Evolutionary conservation across 2,329 filamentous ascomycete genomes (phyloP), one percentile per base, ranked within the genome.

Genomic region (Claviceps humidiphila): DNA sequence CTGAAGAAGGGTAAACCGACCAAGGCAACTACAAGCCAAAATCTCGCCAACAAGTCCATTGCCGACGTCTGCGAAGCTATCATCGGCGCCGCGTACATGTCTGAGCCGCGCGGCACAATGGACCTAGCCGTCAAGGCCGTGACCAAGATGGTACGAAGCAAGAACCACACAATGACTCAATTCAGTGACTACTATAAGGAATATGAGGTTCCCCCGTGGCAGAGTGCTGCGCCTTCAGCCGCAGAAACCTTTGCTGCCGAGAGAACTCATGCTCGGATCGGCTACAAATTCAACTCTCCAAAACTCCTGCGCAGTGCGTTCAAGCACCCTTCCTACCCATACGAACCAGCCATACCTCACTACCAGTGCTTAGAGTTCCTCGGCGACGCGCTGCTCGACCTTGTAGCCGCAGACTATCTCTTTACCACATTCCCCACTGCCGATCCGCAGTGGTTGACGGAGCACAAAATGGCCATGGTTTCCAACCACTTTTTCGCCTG

Each of bases 381-480:
- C 0, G 91, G 91, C 0, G 93, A 97, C 64, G 81, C 91, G 0
- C 74, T 97, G 2, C 80, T 95, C 1, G 90, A 96, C 63, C 86
- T 91, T 80, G 85, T 76, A 11, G 88, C 85, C 60, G 84, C 97
- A 51, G 85, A 90, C 59, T 82, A 87, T 59, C 75, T 98, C 4
- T 97, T 89, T 68, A 76, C 82, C 58, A 75, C 74, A 3, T 89
- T 86, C 59, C 89, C 89, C 0, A 72, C 80, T 50, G 87, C 85
- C 53, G 89, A 95, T 61, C 91, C 93, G 0, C 90, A 97, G 64
- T 97, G 91, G 91, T 74, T 98, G 54, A 97, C 93, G 0, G 93
- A 97, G 68, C 91, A 97, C 74, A 97, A 97, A 70, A 96, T 94
- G 83, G 89, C 90, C n/a, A 96, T 98, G 87, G 90, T 93, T 0